Evolutionary conservation across 441 rosid genomes (phyloP).

Genomic region (Geranium incanum): DNA sequence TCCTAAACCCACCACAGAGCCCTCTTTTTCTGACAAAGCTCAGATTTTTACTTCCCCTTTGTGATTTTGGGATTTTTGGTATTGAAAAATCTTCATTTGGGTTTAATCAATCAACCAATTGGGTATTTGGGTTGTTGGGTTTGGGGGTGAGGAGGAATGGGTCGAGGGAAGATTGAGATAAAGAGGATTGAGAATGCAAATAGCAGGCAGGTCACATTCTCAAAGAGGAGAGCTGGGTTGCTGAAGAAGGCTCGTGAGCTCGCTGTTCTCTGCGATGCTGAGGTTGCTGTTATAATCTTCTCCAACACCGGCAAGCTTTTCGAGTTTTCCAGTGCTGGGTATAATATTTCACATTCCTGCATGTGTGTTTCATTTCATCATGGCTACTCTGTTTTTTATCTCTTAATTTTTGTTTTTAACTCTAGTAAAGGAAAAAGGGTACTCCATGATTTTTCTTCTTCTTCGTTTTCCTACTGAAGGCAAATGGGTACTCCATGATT

Average conservation of each 20-base stretch:
- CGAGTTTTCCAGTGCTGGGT: slow-evolving; percentile 81
- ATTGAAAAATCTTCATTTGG: too few species aligned
- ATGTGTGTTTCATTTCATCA: slow-evolving; percentile 15
- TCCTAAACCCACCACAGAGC: slow-evolving; percentile 1
- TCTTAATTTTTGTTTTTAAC: neutral
- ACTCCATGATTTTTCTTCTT: neutral
- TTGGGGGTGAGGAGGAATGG: slow-evolving; percentile 37
- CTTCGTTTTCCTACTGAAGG: neutral
- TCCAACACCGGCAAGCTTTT: slow-evolving; percentile 89
- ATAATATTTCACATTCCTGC: slow-evolving; percentile 18
- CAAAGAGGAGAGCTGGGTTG: slow-evolving; percentile 84
- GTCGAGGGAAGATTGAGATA: slow-evolving; percentile 92
- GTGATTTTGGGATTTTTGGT: slow-evolving; percentile 12
- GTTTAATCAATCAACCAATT: slow-evolving; percentile 17
- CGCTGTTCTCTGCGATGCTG: slow-evolving; percentile 86
- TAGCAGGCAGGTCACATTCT: slow-evolving; percentile 95
- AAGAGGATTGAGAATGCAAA: slow-evolving; percentile 89
- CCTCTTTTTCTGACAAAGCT: slow-evolving; percentile 2
- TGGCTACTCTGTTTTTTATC: neutral
- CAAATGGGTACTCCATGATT: neutral
- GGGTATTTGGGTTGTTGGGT: slow-evolving; percentile 7
- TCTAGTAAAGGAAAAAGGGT: neutral
- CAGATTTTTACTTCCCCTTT: neutral
- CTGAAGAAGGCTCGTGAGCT: slow-evolving; percentile 88
- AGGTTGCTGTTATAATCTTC: slow-evolving; percentile 88